Base-by-base conservation (phyloP, 768 basidiomycete species). In the Leccinum boreale region DNA sequence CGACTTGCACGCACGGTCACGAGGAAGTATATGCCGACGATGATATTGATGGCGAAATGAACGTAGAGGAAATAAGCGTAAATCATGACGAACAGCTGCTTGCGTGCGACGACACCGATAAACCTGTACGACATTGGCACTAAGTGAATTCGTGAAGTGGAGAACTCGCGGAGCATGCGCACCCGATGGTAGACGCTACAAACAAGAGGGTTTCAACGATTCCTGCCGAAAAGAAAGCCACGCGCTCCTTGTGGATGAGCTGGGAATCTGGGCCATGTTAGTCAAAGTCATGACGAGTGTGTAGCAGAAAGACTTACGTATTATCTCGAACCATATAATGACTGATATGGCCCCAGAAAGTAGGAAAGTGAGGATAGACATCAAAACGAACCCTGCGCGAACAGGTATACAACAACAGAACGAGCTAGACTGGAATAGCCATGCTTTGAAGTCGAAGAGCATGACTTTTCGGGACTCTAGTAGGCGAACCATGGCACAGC, bases 401-500 rank as follows among this genome's bases (percentile, higher is more conserved):
- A 86, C 84, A 28, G 85, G 85, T 59, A 87, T 67, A 62, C 86
- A 86, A 62, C 77, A 86, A 65, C 86, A 88, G 66, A 81, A 87
- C 3, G 74, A 79, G 35, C 63, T 75, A n/a, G 82, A 78, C 26
- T 78, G 79, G 48, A 81, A 78, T 49, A 85, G 69, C 49, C 79
- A 70, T 31, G 75, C 73, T 55, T 72, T 74, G 65, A 80, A 71
- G 45, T 77, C 77, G 69, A 78, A 74, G 3, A 71, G 62, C 81
- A 80, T 82, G 51, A 39, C 31, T 48, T 55, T 46, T 52, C 46
- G 4, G 11, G 33, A 35, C 44, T 21, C 46, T 21, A 9, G 24
- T 52, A 44, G 51, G 14, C 29, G 17, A 50, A 21, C 47, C 14
- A 46, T 19, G 42, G 19, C 42, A 44, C 42, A 44, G 42, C 42